phyloP scores from a whole-genome alignment of 768 basidiomycete species.

The Mycena haematopus region DNA sequence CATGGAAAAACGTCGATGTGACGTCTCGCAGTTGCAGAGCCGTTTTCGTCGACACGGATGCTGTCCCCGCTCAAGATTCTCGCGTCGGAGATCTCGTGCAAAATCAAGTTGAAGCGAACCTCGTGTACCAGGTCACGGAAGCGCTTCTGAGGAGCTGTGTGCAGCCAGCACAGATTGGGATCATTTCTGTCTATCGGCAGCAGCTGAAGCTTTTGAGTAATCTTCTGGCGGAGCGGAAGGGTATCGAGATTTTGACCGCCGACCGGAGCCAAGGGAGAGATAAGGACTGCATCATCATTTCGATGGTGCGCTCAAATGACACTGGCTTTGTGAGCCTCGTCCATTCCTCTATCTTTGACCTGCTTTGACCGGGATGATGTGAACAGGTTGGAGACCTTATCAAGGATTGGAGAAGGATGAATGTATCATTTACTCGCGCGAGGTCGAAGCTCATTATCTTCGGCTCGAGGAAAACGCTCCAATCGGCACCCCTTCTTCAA shows the following conservation, averaged over 20 bases:
- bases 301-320: slow-evolving; percentile 90
- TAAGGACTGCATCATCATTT: slow-evolving; percentile 94
- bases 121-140: slow-evolving; percentile 71
- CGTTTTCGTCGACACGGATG: slow-evolving; percentile 94
- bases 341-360: neutral
- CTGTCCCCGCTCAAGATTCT: slow-evolving; percentile 78
- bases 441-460: slow-evolving; percentile 89
- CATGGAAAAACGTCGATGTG: neutral
- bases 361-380: slow-evolving; percentile 1
- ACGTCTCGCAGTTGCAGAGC: slow-evolving; percentile 69
- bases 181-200: slow-evolving; percentile 93
- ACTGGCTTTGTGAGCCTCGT: slow-evolving; percentile 65
- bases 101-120: slow-evolving; percentile 80
- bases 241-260: slow-evolving; percentile 87
- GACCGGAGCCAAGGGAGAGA: slow-evolving; percentile 95
- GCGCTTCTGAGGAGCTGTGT: slow-evolving; percentile 73
- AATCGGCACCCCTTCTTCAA: slow-evolving; percentile 61
- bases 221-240: slow-evolving; percentile 58
- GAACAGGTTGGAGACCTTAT: slow-evolving; percentile 89
- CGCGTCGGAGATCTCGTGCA: slow-evolving; percentile 89
- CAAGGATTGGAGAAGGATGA: slow-evolving; percentile 95
- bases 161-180: slow-evolving; percentile 72
- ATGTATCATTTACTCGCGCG: slow-evolving; percentile 95
- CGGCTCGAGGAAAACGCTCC: slow-evolving; percentile 83
- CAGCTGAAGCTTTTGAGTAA: slow-evolving; percentile 90